Evolutionary conservation across 1,284 basidiomycete genomes (phyloP).

Genomic region (Ustilago tritici): DNA sequence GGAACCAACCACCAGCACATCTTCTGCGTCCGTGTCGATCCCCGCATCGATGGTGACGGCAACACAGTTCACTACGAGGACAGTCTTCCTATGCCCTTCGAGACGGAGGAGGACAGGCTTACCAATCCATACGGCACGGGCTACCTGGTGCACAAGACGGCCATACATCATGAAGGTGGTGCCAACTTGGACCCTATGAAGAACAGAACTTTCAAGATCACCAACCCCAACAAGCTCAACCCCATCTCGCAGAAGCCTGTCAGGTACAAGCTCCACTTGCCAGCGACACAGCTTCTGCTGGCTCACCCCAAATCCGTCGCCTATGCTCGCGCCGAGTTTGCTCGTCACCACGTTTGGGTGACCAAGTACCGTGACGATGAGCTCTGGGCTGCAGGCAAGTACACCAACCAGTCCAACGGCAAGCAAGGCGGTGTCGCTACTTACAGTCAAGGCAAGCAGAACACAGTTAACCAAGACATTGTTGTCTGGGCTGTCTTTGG

Average conservation of each 20-base stretch:
- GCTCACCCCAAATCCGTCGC: slow-evolving; percentile 80
- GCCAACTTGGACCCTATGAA: slow-evolving; percentile 27
- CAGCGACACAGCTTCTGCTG: slow-evolving; percentile 78
- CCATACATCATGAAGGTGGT: slow-evolving; percentile 61
- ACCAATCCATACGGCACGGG: slow-evolving; percentile 69
- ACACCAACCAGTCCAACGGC: slow-evolving; percentile 79
- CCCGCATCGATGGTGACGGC: slow-evolving; percentile 88
- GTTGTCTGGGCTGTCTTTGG: slow-evolving; percentile 82
- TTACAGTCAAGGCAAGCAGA: slow-evolving; percentile 75
- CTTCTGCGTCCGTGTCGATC: slow-evolving; percentile 83
- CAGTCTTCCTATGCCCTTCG: slow-evolving; percentile 70
- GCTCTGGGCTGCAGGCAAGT: slow-evolving; percentile 87
- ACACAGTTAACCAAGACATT: slow-evolving; percentile 72
- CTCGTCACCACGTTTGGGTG: slow-evolving; percentile 80
- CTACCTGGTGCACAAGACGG: slow-evolving; percentile 68
- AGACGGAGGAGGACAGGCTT: slow-evolving; percentile 67
- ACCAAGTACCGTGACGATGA: slow-evolving; percentile 76
- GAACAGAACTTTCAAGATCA: slow-evolving; percentile 67
- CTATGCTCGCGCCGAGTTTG: slow-evolving; percentile 81
- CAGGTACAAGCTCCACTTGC: slow-evolving; percentile 77
- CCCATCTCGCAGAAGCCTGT: slow-evolving; percentile 74
- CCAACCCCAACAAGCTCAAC: slow-evolving; percentile 70
- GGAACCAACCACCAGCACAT: slow-evolving; percentile 93
- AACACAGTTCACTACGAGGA: slow-evolving; percentile 76
- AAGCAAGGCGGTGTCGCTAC: slow-evolving; percentile 76